Base-by-base conservation (phyloP, 2,329 filamentous ascomycete species). In the Camptophora hylomeconis region DNA sequence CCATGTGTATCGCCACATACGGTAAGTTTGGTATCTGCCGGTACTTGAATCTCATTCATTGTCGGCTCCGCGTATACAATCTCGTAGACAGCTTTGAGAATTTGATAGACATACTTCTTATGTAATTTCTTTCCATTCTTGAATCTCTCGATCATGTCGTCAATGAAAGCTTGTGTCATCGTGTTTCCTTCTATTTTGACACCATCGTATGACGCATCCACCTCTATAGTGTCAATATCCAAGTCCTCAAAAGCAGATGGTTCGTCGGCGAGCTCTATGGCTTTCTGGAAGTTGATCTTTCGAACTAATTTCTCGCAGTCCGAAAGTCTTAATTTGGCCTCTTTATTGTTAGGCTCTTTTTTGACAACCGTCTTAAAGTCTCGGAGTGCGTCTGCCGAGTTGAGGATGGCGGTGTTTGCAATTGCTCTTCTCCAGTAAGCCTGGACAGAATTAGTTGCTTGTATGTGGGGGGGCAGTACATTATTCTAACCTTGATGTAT, bases 1-100 rank as follows among this genome's bases (percentile, higher is more conserved):
- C 87, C 89, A 53, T 98, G 89, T 4, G 89, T 98, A 53, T 98
- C 89, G 54, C 89, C 89, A 50, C 89, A 98, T 31, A 98, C 84
- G 2, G 89, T 98, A 47, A 98, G 65, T 49, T 78, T 71, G 33
- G 78, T 73, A 32, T 76, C 83, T 24, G 80, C 61, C 5, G 78
- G 72, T 31, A 98, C 74, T 27, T 81, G 72, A 50, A 89, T 71
- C 60, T 98, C 89, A 15, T 94, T 86, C 89, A 98, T 94, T 15
- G 89, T 98, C 10, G 87, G 70, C 59, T 98, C 89, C 30, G 84
- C 75, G 53, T 87, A 86, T 24, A 93, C 77, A 33, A 98, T 70
- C 39, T 93, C 77, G 63, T 80, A 83, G 45, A 92, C 81, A 5
- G 81, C 80, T 45, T 94, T 61, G 46, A 98, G 69, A 50, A 98